Evolutionary conservation across 2,329 filamentous ascomycete genomes (phyloP), one percentile per base, ranked within the genome.

Genomic region (Aspergillus pseudonomiae): DNA sequence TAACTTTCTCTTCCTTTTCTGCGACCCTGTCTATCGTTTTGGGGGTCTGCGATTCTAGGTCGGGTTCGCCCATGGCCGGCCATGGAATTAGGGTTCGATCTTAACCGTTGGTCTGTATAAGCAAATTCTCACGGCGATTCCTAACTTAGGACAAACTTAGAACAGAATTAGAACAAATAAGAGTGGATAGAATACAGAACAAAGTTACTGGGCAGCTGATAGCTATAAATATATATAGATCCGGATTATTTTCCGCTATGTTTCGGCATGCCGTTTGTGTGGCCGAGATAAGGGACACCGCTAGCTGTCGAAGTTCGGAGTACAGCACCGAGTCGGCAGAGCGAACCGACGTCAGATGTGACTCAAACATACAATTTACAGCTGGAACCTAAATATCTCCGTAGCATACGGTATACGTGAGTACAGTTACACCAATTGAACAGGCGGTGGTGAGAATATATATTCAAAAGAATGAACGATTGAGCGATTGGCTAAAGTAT

Each of bases 221-320:
- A 59, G 4, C 19, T 63, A 59, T 39, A 55, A 60, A 60, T 60
- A n/a, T 36, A 14, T 32, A 19, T n/a, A 32, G 11, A 26, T 56
- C 48, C 53, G 56, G 32, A 61, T 63, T 66, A 43, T 60, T 64
- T 59, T 64, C 65, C 57, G 61, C 34, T 39, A 21, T n/a, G 12
- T 46, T 12, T 68, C 67, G 66, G 67, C 58, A 53, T 62, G 39
- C 61, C 63, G 61, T 54, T 58, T 57, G 61, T 66, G 59, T 61
- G 61, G 59, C 67, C 66, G 67, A 67, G 46, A 30, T 43, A 43
- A 30, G 28, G 26, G 26, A 16, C 26, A 11, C 30, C 36, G 41
- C 53, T 52, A 16, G 4, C 32, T 34, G 32, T 34, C 9, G 3
- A 55, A 16, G 34, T 36, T 57, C 54, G 53, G 34, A 24, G 24